Evolutionary conservation across 2,329 filamentous ascomycete genomes (phyloP), one percentile per base, ranked within the genome.

Genomic region (Alternaria consortialis): DNA sequence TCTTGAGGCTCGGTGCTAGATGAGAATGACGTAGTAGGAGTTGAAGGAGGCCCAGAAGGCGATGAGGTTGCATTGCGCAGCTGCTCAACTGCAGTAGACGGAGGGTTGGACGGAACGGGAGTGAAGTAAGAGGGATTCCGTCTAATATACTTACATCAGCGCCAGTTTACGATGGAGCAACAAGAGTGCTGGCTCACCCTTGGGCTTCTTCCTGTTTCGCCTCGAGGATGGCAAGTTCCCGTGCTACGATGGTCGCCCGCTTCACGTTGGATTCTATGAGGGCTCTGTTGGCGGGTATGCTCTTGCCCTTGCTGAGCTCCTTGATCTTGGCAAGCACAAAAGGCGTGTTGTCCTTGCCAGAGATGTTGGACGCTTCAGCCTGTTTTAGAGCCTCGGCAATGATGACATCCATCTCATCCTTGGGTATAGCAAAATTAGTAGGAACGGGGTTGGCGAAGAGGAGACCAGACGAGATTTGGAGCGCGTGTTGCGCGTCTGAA

Each of bases 401-500:
- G 25, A 81, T 69, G 1, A 73, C 34, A 39, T 80, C 71, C 67
- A 82, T 78, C 20, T 77, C 74, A 4, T 82, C 78, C 58, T 89
- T 88, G 1, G 91, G 86, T 50, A 97, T 90, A 15, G 87, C 90
- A 69, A 85, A 82, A 60, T 91, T 83, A 54, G 86, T 81, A 0
- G 93, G 91, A 36, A 97, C 91, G 0, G 94, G 94, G 74, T 97
- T 98, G 57, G 94, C 94, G 74, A 99, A 94, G 58, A 94, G 83
- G 56, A 97, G 81, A 8, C 94, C 95, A 1, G 92, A 93, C 62
- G 89, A 86, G 32, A 97, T 86, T 5, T 86, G 86, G 13, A 97
- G 83, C 52, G 81, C 83, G 70, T 90, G 86, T 80, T 97, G 92
- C 0, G 93, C 91, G 68, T 91, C 85, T 87, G 48, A 15, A 32